Conservation (phyloP, 2,329 filamentous ascomycete genomes). For the Trichoderma sp. region DNA sequence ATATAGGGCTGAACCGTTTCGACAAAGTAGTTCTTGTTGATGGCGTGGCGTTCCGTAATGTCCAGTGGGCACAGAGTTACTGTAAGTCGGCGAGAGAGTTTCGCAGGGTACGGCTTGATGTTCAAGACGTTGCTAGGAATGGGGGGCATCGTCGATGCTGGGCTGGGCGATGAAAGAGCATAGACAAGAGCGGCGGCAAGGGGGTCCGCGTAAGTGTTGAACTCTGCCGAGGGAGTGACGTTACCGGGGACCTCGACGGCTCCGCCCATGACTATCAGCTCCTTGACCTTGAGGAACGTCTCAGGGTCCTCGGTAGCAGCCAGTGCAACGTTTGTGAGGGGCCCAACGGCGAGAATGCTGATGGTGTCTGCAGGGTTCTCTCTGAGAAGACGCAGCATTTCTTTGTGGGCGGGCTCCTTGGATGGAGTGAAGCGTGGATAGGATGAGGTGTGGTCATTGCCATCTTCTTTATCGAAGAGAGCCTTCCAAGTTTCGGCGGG, state of each 20-base stretch:
- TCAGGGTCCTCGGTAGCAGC: conserved; percentile 87
- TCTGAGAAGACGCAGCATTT: conserved; percentile 83
- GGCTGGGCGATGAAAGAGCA: conserved; percentile 72
- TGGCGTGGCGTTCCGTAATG: conserved; percentile 70
- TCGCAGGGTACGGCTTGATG: conserved; percentile 63
- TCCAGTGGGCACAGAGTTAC: conserved; percentile 75
- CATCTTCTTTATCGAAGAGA: conserved; percentile 54
- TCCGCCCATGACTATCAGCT: conserved; percentile 95
- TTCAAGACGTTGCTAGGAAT: conserved; percentile 52
- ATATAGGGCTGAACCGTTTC: conserved; percentile 57
- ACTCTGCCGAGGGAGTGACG: conserved; percentile 82
- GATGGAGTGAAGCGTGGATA: conserved; percentile 74
- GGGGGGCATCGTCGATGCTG: conserved; percentile 78
- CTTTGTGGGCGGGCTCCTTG: conserved; percentile 70
- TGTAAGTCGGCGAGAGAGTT: conserved; percentile 63
- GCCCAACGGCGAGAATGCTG: conserved; percentile 87
- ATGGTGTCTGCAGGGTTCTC: conserved; percentile 83
- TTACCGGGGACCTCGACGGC: conserved; percentile 80
- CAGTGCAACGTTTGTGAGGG: conserved; percentile 88
- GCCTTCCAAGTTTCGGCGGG: conserved; percentile 74
- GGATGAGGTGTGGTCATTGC: conserved; percentile 48
- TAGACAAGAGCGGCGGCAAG: conserved; percentile 76
- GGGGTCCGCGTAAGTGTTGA: conserved; percentile 91
- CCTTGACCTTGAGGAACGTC: conserved; percentile 84
- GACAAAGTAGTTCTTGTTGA: conserved; percentile 63